Evolutionary conservation across 768 basidiomycete genomes (phyloP), one percentile per base, ranked within the genome.

Genomic region (Krasilnikovozyma curviuscula): DNA sequence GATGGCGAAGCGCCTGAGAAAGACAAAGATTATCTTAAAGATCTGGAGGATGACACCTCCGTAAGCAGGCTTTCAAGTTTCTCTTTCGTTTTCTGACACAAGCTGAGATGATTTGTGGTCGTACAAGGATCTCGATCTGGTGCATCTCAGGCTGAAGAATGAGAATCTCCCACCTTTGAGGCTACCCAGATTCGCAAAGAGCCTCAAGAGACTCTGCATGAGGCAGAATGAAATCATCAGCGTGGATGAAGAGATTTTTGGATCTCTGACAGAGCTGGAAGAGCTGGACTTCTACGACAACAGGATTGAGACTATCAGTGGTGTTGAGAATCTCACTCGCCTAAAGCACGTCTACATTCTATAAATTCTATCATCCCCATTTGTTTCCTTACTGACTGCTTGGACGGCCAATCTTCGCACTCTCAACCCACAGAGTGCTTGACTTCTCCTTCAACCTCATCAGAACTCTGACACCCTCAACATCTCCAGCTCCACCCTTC

Each of bases 241-340:
- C 24, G 70, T 93, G 38, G 76, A 88, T 54, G 74, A 81, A 4
- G 72, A 73, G 14, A 74, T 78, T 9, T 84, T 91, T 57, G 67
- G 68, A 27, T 66, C 71, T 28, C 64, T 95, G 48, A 71, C 61
- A 12, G 70, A 74, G 38, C 66, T 98, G 30, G 82, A 86, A 59
- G 93, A 97, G 54, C 65, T 97, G 49, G 93, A 98, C 66, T 57
- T 95, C 53, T 98, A 97, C 61, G 93, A 98, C 64, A 98, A 98
- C 68, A 79, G 84, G 62, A 63, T 98, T 55, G 89, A 83, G 66
- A 65, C 68, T 42, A 50, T 83, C 18, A 80, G 74, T 0, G 68
- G 81, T 0, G 58, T 95, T 45, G 70, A 78, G 23, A 62, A 62
- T 2, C 60, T 65, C 45, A 47, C 55, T 13, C 55, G 62, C 23